These are phyloP conservation scores for Licmophora abbreviata DNA, from an alignment of 108 stramenopile species.

Conservation along the genomic window DNA sequence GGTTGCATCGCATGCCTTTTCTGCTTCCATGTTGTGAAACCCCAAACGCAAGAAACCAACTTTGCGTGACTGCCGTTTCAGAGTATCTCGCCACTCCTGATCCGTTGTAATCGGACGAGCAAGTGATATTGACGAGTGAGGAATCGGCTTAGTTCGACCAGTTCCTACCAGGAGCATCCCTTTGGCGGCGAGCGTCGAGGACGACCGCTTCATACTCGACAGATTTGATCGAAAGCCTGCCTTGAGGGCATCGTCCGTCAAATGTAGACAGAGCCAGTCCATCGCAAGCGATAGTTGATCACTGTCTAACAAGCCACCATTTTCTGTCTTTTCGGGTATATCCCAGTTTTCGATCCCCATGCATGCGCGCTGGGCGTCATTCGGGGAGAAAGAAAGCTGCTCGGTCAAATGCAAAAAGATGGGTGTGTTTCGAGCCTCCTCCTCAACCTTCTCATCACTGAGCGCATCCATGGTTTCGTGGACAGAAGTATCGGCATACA, in stretches of 20 bases:
- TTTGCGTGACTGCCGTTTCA: slow-evolving; percentile 13
- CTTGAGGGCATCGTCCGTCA: slow-evolving; percentile 41
- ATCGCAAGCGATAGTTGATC: slow-evolving; percentile 32
- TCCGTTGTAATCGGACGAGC: slow-evolving; percentile 32
- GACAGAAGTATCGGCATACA: neutral
- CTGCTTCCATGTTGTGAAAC: slow-evolving; percentile 29
- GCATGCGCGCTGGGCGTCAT: slow-evolving; percentile 37
- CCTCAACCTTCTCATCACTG: slow-evolving; percentile 3
- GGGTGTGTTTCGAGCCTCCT: slow-evolving; percentile 4
- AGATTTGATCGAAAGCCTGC: slow-evolving; percentile 40
- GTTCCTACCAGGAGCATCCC: slow-evolving; percentile 2
- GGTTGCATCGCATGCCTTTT: slow-evolving; percentile 15
- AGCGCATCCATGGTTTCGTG: slow-evolving; percentile 10
- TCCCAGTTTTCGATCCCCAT: slow-evolving; percentile 18
- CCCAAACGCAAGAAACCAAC: slow-evolving; percentile 29
- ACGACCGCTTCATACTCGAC: slow-evolving; percentile 2
- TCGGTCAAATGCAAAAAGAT: slow-evolving; percentile 40
- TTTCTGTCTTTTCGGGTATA: slow-evolving; percentile 2
- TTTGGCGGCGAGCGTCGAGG: slow-evolving; percentile 2
- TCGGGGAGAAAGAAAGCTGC: slow-evolving; percentile 38
- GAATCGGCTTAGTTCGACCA: slow-evolving; percentile 32
- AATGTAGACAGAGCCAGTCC: slow-evolving; percentile 71
- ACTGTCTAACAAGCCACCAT: no score
- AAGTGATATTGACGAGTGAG: slow-evolving; percentile 62
- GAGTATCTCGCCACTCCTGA: slow-evolving; percentile 25